These are phyloP conservation scores for Larix sibirica DNA, from an alignment of 83 land plant species.

Conservation along the genomic window DNA sequence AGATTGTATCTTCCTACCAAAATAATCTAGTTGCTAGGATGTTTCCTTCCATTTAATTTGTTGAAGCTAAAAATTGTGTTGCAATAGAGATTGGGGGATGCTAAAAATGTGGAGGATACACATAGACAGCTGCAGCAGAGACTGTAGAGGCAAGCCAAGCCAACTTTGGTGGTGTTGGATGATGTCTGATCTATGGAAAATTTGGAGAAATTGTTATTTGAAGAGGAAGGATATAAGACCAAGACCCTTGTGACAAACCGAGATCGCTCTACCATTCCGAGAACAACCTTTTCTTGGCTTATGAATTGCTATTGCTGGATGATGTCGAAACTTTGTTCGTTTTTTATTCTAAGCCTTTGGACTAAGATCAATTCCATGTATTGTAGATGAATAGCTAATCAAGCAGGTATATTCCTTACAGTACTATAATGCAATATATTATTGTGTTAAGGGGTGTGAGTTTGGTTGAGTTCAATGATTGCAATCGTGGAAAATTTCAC, in stretches of 20 bases:
- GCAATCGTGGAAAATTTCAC: too few relatives aligned
- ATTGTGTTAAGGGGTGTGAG: not conserved
- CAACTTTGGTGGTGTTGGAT: conserved; percentile 10
- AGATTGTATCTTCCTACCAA: not conserved
- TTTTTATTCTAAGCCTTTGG: not conserved
- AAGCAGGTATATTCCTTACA: not conserved
- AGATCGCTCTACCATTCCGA: not conserved
- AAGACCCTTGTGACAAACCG: not conserved
- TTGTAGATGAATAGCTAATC: not conserved
- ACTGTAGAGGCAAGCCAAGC: not conserved
- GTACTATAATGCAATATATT: not conserved
- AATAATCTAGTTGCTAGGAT: not conserved
- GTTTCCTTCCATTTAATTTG: not conserved
- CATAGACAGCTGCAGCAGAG: not conserved
- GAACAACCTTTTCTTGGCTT: not conserved
- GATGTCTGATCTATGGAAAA: not conserved
- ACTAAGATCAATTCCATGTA: not conserved
- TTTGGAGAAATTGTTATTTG: not conserved
- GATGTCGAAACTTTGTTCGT: not conserved
- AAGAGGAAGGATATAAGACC: conserved; percentile 10
- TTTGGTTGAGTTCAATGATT: too few relatives aligned
- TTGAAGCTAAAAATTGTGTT: not conserved
- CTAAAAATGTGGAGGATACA: conserved; percentile 10
- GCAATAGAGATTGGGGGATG: too few relatives aligned
- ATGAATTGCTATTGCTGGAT: not conserved